Evolutionary conservation across 192 early-diverging fungal species (phyloP).

Genomic region (Coemansia sp.): DNA sequence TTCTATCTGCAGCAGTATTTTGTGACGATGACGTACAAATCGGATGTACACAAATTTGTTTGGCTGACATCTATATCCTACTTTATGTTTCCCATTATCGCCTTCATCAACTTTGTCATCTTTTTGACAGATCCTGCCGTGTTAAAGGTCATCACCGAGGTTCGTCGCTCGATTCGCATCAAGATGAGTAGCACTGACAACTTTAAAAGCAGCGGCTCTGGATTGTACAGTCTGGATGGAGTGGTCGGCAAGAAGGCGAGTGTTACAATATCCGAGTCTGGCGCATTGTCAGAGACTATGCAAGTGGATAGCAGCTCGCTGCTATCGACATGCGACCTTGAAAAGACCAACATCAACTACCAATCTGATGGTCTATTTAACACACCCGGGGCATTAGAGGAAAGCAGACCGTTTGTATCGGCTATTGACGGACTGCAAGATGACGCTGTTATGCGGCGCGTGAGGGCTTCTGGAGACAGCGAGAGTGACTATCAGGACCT

Average conservation of each 20-base stretch:
- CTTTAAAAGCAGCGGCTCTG: background rate
- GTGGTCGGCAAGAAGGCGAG: constrained; percentile 5
- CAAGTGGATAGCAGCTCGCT: constrained; percentile 7
- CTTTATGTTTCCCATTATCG: constrained; percentile 10
- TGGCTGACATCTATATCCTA: constrained; percentile 11
- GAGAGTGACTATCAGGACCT: constrained; percentile 3
- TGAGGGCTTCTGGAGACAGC: constrained; percentile 13
- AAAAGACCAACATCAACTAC: background rate
- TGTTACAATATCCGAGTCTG: constrained; percentile 15
- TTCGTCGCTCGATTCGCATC: background rate
- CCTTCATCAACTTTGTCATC: constrained; percentile 30
- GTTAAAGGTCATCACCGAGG: constrained; percentile 19
- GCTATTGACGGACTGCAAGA: constrained; percentile 16
- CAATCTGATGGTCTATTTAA: background rate
- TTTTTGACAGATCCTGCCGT: constrained; percentile 39
- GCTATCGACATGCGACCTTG: background rate
- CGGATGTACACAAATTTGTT: constrained; percentile 7
- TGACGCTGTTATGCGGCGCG: constrained; percentile 25
- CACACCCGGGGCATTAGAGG: constrained; percentile 9
- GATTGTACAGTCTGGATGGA: background rate
- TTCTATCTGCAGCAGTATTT: constrained; percentile 31
- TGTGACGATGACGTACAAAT: constrained; percentile 22
- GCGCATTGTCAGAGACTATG: background rate
- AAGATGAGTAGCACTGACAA: constrained; percentile 3
- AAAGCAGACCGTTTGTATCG: constrained; percentile 10